These are phyloP conservation scores for Ogataea trehalophila DNA, from an alignment of 805 yeast genomes.

Conservation along the genomic window DNA sequence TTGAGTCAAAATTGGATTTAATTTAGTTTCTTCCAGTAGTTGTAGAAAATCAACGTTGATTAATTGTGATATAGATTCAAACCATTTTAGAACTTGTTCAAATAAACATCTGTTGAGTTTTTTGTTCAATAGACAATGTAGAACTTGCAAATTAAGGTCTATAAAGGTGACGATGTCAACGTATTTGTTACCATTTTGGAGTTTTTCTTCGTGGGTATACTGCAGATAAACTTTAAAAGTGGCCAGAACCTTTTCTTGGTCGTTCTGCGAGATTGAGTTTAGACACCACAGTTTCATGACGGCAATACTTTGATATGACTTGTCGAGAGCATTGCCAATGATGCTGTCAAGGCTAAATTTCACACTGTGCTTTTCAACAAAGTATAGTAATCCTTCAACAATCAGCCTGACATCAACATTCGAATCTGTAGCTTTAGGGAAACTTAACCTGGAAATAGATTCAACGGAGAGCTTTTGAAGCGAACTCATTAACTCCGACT, in stretches of 20 bases:
- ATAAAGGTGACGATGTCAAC: conserved; percentile 33
- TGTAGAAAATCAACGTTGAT: conserved; percentile 7
- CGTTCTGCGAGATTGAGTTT: conserved; percentile 20
- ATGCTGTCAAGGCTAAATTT: conserved; percentile 21
- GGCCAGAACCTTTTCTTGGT: conserved; percentile 23
- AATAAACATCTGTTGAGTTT: conserved; percentile 10
- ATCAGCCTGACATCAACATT: conserved; percentile 30
- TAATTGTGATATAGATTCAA: conserved; percentile 5
- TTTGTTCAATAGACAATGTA: conserved; percentile 9
- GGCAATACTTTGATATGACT: conserved; percentile 43
- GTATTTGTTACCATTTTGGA: conserved; percentile 31
- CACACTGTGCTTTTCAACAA: conserved; percentile 8
- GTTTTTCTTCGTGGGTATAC: conserved; percentile 34
- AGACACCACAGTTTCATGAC: conserved; percentile 33
- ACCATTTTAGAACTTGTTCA: conserved; percentile 17
- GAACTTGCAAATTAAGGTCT: conserved; percentile 16
- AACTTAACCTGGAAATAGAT: conserved; percentile 26
- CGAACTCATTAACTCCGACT: neutral
- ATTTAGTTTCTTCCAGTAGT: conserved; percentile 5
- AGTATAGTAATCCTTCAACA: conserved; percentile 24
- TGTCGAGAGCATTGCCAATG: conserved; percentile 32
- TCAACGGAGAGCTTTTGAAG: conserved; percentile 6
- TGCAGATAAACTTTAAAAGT: conserved; percentile 38
- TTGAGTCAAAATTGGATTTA: conserved; percentile 4
- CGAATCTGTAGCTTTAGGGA: conserved; percentile 42